These are phyloP conservation scores for Colletotrichum musae DNA, from an alignment of 2,329 filamentous ascomycete species.

Conservation along the genomic window DNA sequence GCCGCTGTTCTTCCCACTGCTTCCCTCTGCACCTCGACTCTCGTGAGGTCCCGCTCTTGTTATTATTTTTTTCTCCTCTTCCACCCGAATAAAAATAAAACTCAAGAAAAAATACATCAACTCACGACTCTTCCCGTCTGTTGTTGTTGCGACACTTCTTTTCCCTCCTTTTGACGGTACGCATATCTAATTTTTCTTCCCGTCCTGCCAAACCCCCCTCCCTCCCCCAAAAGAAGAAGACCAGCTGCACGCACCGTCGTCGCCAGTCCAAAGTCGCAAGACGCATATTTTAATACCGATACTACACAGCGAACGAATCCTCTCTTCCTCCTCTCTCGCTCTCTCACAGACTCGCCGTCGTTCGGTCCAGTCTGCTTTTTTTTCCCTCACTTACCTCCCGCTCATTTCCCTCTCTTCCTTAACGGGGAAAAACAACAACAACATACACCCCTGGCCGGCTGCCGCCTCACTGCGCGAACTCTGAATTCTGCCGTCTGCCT, in stretches of 20 bases:
- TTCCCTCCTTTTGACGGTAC: conserved; percentile 25
- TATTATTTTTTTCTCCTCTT: conserved; percentile 14
- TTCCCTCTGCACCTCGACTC: background rate
- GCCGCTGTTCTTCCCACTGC: background rate
- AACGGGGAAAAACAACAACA: conserved; percentile 18
- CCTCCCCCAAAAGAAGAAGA: background rate
- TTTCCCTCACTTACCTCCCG: conserved; percentile 42
- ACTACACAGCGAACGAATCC: conserved; percentile 10
- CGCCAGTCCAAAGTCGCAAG: conserved; percentile 11
- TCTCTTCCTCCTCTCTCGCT: background rate
- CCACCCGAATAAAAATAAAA: conserved; percentile 8
- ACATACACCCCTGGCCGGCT: conserved; percentile 20
- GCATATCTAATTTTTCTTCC: conserved; percentile 24
- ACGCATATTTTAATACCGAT: conserved; percentile 36
- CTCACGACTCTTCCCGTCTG: conserved; percentile 22
- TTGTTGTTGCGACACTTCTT: conserved; percentile 24
- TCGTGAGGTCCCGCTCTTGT: background rate
- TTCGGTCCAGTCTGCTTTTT: conserved; percentile 30
- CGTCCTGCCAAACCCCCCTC: background rate
- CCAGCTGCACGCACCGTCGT: conserved; percentile 11
- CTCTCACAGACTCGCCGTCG: conserved; percentile 4
- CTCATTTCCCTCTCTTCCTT: conserved; percentile 33
- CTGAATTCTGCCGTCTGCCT: conserved; percentile 21
- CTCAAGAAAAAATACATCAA: conserved; percentile 9
- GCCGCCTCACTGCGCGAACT: conserved; percentile 30